These are phyloP conservation scores for Chiua virens DNA, from an alignment of 768 basidiomycete species.

Conservation along the genomic window DNA sequence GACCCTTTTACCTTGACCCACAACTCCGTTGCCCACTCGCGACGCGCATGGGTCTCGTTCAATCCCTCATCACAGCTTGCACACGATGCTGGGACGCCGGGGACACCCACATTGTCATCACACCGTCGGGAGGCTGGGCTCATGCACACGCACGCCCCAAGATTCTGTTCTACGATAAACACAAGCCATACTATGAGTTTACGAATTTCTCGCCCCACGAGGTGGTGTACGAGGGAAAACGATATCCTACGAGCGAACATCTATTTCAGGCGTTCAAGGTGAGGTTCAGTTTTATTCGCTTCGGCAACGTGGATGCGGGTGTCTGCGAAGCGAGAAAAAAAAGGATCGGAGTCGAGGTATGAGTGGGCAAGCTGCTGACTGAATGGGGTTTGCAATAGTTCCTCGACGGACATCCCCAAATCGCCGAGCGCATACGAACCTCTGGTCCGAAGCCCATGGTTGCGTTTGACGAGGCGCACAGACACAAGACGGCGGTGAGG, in stretches of 20 bases:
- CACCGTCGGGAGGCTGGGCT: slow-evolving; percentile 22
- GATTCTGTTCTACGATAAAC: slow-evolving; percentile 64
- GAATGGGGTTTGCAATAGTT: slow-evolving; percentile 41
- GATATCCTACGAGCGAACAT: slow-evolving; percentile 75
- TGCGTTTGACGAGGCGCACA: slow-evolving; percentile 66
- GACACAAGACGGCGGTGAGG: slow-evolving; percentile 61
- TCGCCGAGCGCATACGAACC: slow-evolving; percentile 70
- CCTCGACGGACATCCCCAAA: slow-evolving; percentile 53
- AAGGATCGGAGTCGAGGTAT: background rate
- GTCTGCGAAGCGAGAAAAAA: too few relatives aligned
- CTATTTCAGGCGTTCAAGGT: slow-evolving; percentile 78
- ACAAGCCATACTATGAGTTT: slow-evolving; percentile 66
- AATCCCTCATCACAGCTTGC: slow-evolving; percentile 16
- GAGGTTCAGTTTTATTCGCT: background rate
- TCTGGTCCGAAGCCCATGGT: slow-evolving; percentile 59
- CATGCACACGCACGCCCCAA: slow-evolving; percentile 25
- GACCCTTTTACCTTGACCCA: background rate
- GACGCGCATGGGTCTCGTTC: slow-evolving; percentile 18
- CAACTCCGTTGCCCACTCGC: background rate
- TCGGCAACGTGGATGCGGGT: too few relatives aligned
- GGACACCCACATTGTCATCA: slow-evolving; percentile 29
- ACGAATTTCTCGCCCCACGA: slow-evolving; percentile 73
- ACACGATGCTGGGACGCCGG: slow-evolving; percentile 28
- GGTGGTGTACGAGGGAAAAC: slow-evolving; percentile 61
- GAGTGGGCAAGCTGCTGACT: slow-evolving; percentile 1